phyloP scores from a whole-genome alignment of 257 asterid species.

The Solanum chaucha region DNA sequence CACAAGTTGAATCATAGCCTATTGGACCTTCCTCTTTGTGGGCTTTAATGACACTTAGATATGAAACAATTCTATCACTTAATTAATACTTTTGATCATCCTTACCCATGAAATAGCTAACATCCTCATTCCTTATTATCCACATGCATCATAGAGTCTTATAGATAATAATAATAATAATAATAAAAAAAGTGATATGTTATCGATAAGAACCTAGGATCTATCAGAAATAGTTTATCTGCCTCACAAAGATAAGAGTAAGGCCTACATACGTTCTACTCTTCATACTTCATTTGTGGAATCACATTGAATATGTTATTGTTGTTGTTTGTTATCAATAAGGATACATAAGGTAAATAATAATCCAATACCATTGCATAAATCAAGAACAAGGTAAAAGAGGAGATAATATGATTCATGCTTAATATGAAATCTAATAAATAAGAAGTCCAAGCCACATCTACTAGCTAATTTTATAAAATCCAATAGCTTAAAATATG shows the following conservation, averaged over 20 bases:
- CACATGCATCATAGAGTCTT: neutral
- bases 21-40: neutral
- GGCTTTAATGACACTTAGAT: conserved; percentile 10
- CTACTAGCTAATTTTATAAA: neutral
- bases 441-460: neutral
- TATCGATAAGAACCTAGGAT: neutral
- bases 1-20: neutral
- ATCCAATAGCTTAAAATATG: neutral
- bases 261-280: neutral
- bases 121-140: neutral
- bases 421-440: neutral
- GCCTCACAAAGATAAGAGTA: neutral
- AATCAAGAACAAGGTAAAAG: neutral
- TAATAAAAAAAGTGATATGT: neutral
- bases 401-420: neutral
- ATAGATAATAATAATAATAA: neutral
- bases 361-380: neutral
- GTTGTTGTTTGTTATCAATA: neutral
- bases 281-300: neutral
- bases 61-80: neutral
- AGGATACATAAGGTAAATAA: neutral
- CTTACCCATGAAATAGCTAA: neutral
- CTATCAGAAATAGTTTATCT: neutral
- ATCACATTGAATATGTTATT: neutral
- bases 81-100: neutral